Evolutionary conservation across 805 yeast genomes (phyloP).

Genomic region (Ogataea paraovalis): DNA sequence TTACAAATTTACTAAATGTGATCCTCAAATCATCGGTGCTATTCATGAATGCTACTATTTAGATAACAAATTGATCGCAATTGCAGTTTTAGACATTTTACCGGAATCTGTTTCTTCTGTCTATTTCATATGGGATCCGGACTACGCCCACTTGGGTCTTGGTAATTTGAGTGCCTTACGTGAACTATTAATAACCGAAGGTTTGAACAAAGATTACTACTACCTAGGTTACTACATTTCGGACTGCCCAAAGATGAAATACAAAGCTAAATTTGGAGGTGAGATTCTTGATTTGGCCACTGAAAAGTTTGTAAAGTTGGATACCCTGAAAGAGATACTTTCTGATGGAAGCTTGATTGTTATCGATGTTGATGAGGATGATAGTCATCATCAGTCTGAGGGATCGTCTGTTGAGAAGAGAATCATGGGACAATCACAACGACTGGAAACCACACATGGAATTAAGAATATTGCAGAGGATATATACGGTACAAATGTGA

Average conservation of each 20-base stretch:
- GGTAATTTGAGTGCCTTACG: slow-evolving; percentile 77
- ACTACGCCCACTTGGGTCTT: slow-evolving; percentile 58
- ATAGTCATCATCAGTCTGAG: neutral
- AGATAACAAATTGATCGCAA: slow-evolving; percentile 60
- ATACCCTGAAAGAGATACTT: slow-evolving; percentile 25
- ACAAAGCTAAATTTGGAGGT: slow-evolving; percentile 77
- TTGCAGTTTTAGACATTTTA: slow-evolving; percentile 72
- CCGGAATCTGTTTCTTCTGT: slow-evolving; percentile 79
- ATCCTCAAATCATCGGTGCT: slow-evolving; percentile 45
- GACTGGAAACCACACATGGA: slow-evolving; percentile 5
- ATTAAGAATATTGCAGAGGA: slow-evolving; percentile 31
- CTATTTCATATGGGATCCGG: slow-evolving; percentile 87
- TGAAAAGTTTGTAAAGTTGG: slow-evolving; percentile 39
- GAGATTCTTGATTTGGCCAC: slow-evolving; percentile 57
- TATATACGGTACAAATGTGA: slow-evolving; percentile 37
- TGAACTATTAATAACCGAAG: slow-evolving; percentile 55
- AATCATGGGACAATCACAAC: neutral
- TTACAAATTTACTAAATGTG: slow-evolving; percentile 10
- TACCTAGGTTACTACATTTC: slow-evolving; percentile 79
- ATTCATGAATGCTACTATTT: slow-evolving; percentile 76
- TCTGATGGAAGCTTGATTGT: slow-evolving; percentile 23
- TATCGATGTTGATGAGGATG: slow-evolving; percentile 4
- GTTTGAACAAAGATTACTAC: slow-evolving; percentile 51
- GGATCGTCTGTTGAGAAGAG: neutral
- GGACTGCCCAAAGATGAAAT: slow-evolving; percentile 78